Evolutionary conservation across 345 rosid species (phyloP), one percentile per base, ranked within the genome.

Genomic region (Capsella bursapastoris): DNA sequence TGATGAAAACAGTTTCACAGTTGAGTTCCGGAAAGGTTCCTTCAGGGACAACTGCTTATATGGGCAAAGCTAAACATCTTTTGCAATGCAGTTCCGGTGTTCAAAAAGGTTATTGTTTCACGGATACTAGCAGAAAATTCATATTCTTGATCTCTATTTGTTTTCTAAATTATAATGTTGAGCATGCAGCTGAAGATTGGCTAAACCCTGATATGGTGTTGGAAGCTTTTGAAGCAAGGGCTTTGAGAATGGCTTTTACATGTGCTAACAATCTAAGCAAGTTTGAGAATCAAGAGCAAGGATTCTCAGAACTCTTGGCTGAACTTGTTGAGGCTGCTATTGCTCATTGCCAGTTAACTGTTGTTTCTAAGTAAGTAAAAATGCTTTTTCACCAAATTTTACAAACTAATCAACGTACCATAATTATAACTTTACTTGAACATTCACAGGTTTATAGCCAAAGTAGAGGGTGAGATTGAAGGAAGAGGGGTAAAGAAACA

Each of bases 311-410:
- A 77, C 89, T 94, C 11, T 79, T 82, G 2, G 83, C 90, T 76
- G 84, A 83, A 74, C 84, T 94, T 51, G 83, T 67, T 48, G 98
- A 91, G 81, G 90, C 89, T 14, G 87, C 91, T 0, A 57, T 82
- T 71, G 97, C 96, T 43, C 97, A 94, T 86, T 91, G 98, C 82
- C 97, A 94, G 70, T 71, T 90, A 66, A 90, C 91, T 73, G 89
- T 89, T 62, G 91, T 91, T 67, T 88, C 94, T 76, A 91, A 93
- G 98, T 91, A 81, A 83, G 93, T 60, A 53, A 45, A 68, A 8
- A 62, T n/a, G 66, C 29, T 50, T 61, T 31, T 70, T 58, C 35
- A 53, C 44, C 8, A 45, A 63, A 16, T 25, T 9, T 9, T 49
- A 31, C 38, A 38, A 34, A 29, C 16, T 59, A 10, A 59, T 9